Percentiles rank a stretch among this genome's conserved stretches.
Evolutionary conservation across 2,329 filamentous ascomycete genomes (phyloP).

Genomic region (Calcarisporium arbuscula): DNA sequence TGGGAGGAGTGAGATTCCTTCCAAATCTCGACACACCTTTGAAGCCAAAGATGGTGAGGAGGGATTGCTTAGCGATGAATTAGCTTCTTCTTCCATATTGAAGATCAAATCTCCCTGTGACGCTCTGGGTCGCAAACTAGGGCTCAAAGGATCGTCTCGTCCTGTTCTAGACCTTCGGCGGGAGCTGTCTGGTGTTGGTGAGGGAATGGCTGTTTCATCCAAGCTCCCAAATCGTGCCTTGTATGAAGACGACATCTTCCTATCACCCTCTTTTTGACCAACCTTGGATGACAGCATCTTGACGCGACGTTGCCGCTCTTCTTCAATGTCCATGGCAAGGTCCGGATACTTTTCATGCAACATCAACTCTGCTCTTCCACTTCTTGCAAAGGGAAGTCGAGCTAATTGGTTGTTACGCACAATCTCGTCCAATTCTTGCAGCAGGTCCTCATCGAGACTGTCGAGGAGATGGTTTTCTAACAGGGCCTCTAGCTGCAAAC

Average conservation of each 20-base stretch:
- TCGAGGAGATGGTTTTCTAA: slow-evolving; percentile 85
- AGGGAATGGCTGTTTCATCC: slow-evolving; percentile 49
- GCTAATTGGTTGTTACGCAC: slow-evolving; percentile 79
- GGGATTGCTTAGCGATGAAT: slow-evolving; percentile 22
- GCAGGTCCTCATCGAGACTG: slow-evolving; percentile 76
- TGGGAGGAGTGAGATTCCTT: too few species aligned
- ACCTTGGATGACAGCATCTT: slow-evolving; percentile 69
- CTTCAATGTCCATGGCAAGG: slow-evolving; percentile 58
- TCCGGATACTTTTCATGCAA: slow-evolving; percentile 60
- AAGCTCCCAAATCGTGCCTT: slow-evolving; percentile 55
- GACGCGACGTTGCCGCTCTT: slow-evolving; percentile 63
- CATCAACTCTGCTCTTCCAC: slow-evolving; percentile 61
- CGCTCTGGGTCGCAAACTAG: slow-evolving; percentile 59
- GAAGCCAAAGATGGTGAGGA: slow-evolving; percentile 15
- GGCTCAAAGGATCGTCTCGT: slow-evolving; percentile 56
- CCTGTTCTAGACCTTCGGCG: slow-evolving; percentile 40
- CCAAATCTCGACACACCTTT: slow-evolving; percentile 22
- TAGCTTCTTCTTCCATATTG: slow-evolving; percentile 79
- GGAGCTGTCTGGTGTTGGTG: slow-evolving; percentile 36
- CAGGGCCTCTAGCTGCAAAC: slow-evolving; percentile 83
- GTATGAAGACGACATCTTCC: slow-evolving; percentile 52
- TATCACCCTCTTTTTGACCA: slow-evolving; percentile 59
- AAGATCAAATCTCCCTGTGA: slow-evolving; percentile 80
- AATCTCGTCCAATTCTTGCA: slow-evolving; percentile 71
- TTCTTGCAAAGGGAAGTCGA: slow-evolving; percentile 69